Percentiles rank a stretch among this genome's conserved stretches.
phyloP scores from a whole-genome alignment of 371 early-diverging fungal species.

The Mortierella sp. region DNA sequence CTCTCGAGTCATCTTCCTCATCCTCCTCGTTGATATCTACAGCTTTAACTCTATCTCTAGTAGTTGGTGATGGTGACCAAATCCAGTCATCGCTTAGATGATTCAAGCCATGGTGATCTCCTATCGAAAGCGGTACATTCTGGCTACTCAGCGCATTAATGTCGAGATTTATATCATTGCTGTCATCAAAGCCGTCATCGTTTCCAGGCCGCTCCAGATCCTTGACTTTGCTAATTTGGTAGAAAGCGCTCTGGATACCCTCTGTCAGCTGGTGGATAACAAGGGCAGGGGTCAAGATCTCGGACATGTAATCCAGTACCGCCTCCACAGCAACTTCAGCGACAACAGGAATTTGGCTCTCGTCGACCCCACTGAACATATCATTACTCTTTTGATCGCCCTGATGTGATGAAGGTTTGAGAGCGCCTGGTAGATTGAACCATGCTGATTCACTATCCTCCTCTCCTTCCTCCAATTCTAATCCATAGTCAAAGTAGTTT shows the following conservation, averaged over 20 bases:
- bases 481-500: background rate
- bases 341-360: conserved; percentile 39
- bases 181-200: background rate
- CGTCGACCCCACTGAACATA: conserved; percentile 12
- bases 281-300: conserved; percentile 35
- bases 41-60: background rate
- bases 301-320: conserved; percentile 38
- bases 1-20: conserved; percentile 2
- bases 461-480: background rate
- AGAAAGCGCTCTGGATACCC: conserved; percentile 27
- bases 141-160: conserved; percentile 23
- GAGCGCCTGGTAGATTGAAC: conserved; percentile 5
- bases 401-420: background rate
- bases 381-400: background rate
- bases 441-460: conserved; percentile 10
- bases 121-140: background rate
- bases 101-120: conserved; percentile 15
- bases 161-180: conserved; percentile 7
- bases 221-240: conserved; percentile 20
- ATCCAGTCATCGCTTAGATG: conserved; percentile 34
- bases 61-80: conserved; percentile 7
- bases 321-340: conserved; percentile 44
- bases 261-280: conserved; percentile 39
- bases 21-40: conserved; percentile 3
- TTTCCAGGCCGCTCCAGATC: background rate